Conservation (phyloP, 768 basidiomycete species). For the Hydnum rufescens region DNA sequence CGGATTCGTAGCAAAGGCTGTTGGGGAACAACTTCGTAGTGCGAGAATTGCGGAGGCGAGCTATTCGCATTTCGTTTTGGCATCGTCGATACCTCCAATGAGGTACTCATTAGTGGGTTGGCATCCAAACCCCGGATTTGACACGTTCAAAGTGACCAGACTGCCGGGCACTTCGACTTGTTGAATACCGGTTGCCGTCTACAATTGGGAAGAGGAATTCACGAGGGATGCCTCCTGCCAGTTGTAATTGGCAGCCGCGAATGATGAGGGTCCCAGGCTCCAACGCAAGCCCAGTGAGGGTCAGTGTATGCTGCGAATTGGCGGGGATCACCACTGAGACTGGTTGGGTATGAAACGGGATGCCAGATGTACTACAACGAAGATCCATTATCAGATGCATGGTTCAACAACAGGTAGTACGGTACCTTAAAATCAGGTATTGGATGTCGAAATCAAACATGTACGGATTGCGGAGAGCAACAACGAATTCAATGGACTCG, state of each 20-base stretch:
- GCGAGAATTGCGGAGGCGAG: slow-evolving; percentile 29
- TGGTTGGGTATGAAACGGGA: slow-evolving; percentile 45
- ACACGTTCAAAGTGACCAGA: slow-evolving; percentile 21
- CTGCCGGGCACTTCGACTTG: neutral
- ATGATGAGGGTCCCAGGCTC: slow-evolving; percentile 47
- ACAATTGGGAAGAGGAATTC: slow-evolving; percentile 33
- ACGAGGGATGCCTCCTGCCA: slow-evolving; percentile 45
- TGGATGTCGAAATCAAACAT: slow-evolving; percentile 82
- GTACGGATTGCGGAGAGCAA: slow-evolving; percentile 81
- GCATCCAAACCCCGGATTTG: slow-evolving; percentile 60
- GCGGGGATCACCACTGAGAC: slow-evolving; percentile 51
- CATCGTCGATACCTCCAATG: neutral
- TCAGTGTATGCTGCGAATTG: slow-evolving; percentile 49
- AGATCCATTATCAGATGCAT: neutral
- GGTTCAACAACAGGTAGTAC: neutral
- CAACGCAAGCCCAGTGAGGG: slow-evolving; percentile 45
- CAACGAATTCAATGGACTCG: slow-evolving; percentile 60
- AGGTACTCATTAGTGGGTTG: slow-evolving; percentile 18
- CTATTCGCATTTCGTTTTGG: slow-evolving; percentile 1
- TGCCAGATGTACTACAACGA: slow-evolving; percentile 54
- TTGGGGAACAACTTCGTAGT: slow-evolving; percentile 68
- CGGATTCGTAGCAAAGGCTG: slow-evolving; percentile 78
- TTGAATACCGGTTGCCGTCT: neutral
- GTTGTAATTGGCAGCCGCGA: slow-evolving; percentile 61
- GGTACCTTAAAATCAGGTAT: slow-evolving; percentile 59